Evolutionary conservation across 345 rosid species (phyloP).

Genomic region (Mallotus nudiflorus): DNA sequence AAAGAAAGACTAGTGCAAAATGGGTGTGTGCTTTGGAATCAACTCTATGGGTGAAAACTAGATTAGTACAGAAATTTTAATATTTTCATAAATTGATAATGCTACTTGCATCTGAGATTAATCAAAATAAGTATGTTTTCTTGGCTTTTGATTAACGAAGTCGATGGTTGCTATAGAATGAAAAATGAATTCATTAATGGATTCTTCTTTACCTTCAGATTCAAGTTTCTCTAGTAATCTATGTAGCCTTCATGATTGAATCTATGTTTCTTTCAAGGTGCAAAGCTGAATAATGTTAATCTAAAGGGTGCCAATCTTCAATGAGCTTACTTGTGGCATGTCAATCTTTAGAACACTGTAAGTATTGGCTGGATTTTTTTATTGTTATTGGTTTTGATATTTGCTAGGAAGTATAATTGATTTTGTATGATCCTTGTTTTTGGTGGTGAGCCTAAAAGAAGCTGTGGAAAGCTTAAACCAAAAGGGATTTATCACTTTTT

Average conservation of each 20-base stretch:
- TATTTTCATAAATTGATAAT: not conserved
- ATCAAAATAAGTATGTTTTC: no score
- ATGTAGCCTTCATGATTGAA: conserved; percentile 1
- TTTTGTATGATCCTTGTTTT: no score
- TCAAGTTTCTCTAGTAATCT: no score
- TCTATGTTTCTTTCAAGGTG: conserved; percentile 57
- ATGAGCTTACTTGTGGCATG: conserved; percentile 81
- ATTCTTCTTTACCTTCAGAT: no score
- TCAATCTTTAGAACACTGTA: conserved; percentile 82
- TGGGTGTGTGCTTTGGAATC: not conserved
- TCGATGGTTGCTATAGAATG: not conserved
- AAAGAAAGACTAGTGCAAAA: not conserved
- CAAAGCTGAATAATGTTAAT: conserved; percentile 78
- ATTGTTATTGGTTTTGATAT: not conserved
- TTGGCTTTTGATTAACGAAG: not conserved
- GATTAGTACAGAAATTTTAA: not conserved
- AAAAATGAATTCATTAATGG: not conserved
- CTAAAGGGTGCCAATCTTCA: conserved; percentile 89
- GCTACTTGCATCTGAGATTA: not conserved
- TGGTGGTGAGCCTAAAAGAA: no score
- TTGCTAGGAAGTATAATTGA: not conserved
- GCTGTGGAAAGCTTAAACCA: no score
- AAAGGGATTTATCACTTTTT: no score
- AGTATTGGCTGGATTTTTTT: conserved; percentile 24
- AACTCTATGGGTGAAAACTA: conserved; percentile 49